Evolutionary conservation across 495 filamentous ascomycete genomes (phyloP), one percentile per base, ranked within the genome.

Genomic region (Neurospora sp.): DNA sequence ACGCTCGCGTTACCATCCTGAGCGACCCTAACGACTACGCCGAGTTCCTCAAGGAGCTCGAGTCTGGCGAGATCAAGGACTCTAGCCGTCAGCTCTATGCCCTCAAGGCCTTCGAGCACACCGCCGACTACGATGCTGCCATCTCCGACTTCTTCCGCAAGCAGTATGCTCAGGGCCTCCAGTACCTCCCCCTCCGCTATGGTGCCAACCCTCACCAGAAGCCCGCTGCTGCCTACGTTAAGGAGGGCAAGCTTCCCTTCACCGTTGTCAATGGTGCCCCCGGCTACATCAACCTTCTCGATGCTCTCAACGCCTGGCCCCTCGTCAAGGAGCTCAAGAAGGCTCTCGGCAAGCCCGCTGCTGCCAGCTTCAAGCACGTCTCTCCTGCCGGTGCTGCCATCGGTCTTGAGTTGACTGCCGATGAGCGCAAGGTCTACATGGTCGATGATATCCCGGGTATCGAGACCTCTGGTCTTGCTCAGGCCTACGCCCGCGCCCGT

Each of bases 281-380:
- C 9, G 96, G 96, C 31, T 98, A 98, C 82, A 94, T 98, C 84
- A 98, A 99, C 84, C 88, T 99, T 41, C 89, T 99, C 20, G 96
- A 99, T 83, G 94, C 94, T 69, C 89, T 99, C 77, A 99, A 99
- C 84, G 92, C 94, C 72, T 99, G 96, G 96, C 92, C 92, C 6
- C 84, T 99, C 39, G 96, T 99, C 71, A 98, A 97, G 88, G 96
- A 99, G 86, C 87, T 99, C 74, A 96, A 95, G 87, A 86, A 90
- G 73, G 92, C 94, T 40, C 89, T 97, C 4, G 88, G 91, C 76
- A 89, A 90, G 79, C 93, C 96, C n/a, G 96, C 96, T 37, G 96
- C 96, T 23, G 95, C 96, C 70, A 96, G 93, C 82, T 99, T 99
- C 91, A 99, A 99, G 88, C 96, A 98, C 80, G 96, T 98, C 46